A percentile compares a stretch with the other conserved stretches of the same genome.
Conservation (phyloP, 2,329 filamentous ascomycete genomes). For the Arthrobotrys sinensis region DNA sequence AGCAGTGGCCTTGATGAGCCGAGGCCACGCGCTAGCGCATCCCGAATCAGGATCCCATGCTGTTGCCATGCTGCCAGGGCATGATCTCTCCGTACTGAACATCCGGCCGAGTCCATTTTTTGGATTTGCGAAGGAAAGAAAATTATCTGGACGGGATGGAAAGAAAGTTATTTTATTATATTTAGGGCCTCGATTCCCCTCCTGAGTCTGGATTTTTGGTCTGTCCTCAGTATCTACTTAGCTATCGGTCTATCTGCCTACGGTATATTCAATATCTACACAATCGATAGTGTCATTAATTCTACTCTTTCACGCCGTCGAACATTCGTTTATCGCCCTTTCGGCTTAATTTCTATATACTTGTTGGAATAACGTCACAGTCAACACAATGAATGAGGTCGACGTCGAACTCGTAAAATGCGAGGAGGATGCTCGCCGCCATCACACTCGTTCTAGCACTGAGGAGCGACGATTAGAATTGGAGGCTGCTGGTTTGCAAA, state of each 20-base stretch:
- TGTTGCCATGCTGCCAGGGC: slow-evolving; percentile 19
- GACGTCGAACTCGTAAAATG: slow-evolving; percentile 52
- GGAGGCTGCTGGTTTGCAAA: slow-evolving; percentile 40
- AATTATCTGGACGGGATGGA: slow-evolving; percentile 14
- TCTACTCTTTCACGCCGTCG: background rate
- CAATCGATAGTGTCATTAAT: background rate
- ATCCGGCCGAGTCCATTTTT: slow-evolving; percentile 50
- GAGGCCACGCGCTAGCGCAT: slow-evolving; percentile 28
- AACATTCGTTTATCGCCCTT: slow-evolving; percentile 10
- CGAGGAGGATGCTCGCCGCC: slow-evolving; percentile 46
- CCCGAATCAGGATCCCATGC: slow-evolving; percentile 44
- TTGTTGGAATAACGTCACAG: slow-evolving; percentile 27
- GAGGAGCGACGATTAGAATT: slow-evolving; percentile 38
- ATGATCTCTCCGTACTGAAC: slow-evolving; percentile 30
- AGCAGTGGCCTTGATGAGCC: background rate
- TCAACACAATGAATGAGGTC: slow-evolving; percentile 51
- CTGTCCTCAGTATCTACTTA: slow-evolving; percentile 23
- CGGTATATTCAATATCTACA: background rate
- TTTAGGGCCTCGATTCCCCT: slow-evolving; percentile 59
- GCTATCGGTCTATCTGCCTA: slow-evolving; percentile 5
- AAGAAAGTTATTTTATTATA: slow-evolving; percentile 45
- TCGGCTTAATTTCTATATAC: slow-evolving; percentile 29
- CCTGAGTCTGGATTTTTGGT: slow-evolving; percentile 15
- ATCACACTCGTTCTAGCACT: background rate
- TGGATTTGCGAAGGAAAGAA: slow-evolving; percentile 45